phyloP scores from a whole-genome alignment of 2,329 filamentous ascomycete species.

The Fusarium nygamai region DNA sequence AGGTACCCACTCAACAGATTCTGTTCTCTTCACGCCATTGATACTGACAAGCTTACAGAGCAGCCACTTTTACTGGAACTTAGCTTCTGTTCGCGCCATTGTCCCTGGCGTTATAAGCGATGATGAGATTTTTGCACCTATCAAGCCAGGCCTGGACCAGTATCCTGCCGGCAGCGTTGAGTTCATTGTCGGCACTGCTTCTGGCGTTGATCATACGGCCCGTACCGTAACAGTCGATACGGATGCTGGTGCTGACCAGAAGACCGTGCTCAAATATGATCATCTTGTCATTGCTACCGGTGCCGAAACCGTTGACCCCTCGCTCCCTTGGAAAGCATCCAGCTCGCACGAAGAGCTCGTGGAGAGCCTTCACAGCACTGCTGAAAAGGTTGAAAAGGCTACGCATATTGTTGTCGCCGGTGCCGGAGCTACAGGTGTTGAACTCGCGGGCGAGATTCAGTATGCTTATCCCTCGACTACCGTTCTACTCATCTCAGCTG shows the following conservation, averaged over 20 bases:
- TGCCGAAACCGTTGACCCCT: slow-evolving; percentile 52
- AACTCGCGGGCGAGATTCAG: slow-evolving; percentile 64
- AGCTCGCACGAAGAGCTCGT: slow-evolving; percentile 58
- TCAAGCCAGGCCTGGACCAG: slow-evolving; percentile 59
- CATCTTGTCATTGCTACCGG: slow-evolving; percentile 69
- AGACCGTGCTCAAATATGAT: slow-evolving; percentile 55
- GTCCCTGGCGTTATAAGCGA: slow-evolving; percentile 60
- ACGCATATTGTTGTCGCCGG: slow-evolving; percentile 66
- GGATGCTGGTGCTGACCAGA: slow-evolving; percentile 17
- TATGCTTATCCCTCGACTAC: slow-evolving; percentile 61
- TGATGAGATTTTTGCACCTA: slow-evolving; percentile 60
- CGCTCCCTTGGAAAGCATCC: slow-evolving; percentile 63
- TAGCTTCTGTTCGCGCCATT: slow-evolving; percentile 65
- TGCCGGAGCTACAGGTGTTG: slow-evolving; percentile 65
- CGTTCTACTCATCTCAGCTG: slow-evolving; percentile 58
- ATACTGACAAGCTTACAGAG: slow-evolving; percentile 50
- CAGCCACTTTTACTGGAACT: slow-evolving; percentile 68
- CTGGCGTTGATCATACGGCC: slow-evolving; percentile 50
- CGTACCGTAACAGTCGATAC: slow-evolving; percentile 55
- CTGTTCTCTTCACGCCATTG: too few species aligned
- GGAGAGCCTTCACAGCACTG: slow-evolving; percentile 52
- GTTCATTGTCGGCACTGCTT: slow-evolving; percentile 62
- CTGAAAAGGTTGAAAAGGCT: slow-evolving; percentile 55
- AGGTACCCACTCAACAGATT: slow-evolving; percentile 49
- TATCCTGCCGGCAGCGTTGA: slow-evolving; percentile 62